Conservation (phyloP, 2,329 filamentous ascomycete genomes). For the Amphichorda felina region DNA sequence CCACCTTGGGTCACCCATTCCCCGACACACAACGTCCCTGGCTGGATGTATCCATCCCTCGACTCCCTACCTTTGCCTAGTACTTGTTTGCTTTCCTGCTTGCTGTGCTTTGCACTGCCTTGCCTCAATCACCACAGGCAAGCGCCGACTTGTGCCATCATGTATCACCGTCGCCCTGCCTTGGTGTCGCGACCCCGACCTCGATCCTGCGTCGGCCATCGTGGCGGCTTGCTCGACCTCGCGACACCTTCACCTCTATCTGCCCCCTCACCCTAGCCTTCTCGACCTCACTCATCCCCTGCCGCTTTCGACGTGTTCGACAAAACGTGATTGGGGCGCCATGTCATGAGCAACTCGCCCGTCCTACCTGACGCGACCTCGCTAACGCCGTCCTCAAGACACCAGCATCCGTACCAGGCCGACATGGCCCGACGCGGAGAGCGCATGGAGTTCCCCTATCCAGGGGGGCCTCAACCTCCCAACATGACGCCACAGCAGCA, state of each 20-base stretch:
- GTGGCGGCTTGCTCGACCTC: not conserved
- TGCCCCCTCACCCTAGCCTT: not conserved
- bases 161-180: conserved; percentile 2
- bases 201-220: not conserved
- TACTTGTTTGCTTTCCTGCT: not conserved
- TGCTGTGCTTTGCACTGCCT: too few relatives aligned
- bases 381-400: conserved; percentile 11
- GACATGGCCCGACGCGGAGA: conserved; percentile 36
- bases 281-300: too few relatives aligned
- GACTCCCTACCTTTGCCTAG: not conserved
- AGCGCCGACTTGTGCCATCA: not conserved
- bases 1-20: conserved; percentile 1
- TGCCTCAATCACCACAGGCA: too few relatives aligned
- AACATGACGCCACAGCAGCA: conserved; percentile 24
- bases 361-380: too few relatives aligned
- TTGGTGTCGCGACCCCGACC: not conserved
- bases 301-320: too few relatives aligned
- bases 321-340: too few relatives aligned
- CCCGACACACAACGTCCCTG: conserved; percentile 1
- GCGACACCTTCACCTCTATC: not conserved
- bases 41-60: not conserved
- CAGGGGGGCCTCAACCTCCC: conserved; percentile 19
- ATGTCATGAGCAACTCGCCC: too few relatives aligned
- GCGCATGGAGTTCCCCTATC: conserved; percentile 29
- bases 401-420: conserved; percentile 32